Percentiles rank a stretch among this genome's conserved stretches.
phyloP scores from a whole-genome alignment of 495 filamentous ascomycete genomes.

The Apodospora peruviana region DNA sequence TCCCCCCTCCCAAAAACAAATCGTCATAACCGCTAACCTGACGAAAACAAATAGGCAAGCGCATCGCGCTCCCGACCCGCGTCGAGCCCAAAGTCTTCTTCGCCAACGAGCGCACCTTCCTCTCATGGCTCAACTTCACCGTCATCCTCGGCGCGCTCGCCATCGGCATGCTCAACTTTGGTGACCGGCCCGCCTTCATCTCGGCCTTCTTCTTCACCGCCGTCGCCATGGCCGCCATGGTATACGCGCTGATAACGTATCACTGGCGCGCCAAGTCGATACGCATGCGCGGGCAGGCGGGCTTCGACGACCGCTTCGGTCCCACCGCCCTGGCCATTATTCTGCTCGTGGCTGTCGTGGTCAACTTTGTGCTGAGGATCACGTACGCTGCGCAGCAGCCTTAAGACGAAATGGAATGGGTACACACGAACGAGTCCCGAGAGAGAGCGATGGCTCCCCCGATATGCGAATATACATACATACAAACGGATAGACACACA shows the following conservation, averaged over 20 bases:
- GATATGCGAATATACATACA: not conserved
- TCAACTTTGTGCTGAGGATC: slow-evolving; percentile 90
- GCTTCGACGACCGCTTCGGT: slow-evolving; percentile 92
- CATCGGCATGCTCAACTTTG: slow-evolving; percentile 96
- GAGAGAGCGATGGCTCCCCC: not conserved
- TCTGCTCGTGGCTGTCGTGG: slow-evolving; percentile 76
- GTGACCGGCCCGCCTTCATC: slow-evolving; percentile 87
- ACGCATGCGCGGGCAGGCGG: slow-evolving; percentile 80
- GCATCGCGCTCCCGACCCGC: slow-evolving; percentile 94
- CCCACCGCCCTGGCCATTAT: slow-evolving; percentile 84
- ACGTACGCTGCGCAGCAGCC: slow-evolving; percentile 40
- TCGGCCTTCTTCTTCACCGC: slow-evolving; percentile 88
- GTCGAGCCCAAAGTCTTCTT: slow-evolving; percentile 99
- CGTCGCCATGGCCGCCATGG: slow-evolving; percentile 91
- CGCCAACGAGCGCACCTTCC: slow-evolving; percentile 97
- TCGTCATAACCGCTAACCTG: not conserved
- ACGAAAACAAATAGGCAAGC: slow-evolving; percentile 63
- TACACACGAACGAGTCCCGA: not conserved
- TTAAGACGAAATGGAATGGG: slow-evolving; percentile 10
- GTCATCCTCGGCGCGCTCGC: slow-evolving; percentile 95
- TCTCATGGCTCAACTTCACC: slow-evolving; percentile 99
- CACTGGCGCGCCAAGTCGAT: slow-evolving; percentile 97
- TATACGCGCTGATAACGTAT: slow-evolving; percentile 91
- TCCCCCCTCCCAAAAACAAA: not conserved
- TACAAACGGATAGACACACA: not conserved